Conservation (phyloP, 1,284 basidiomycete genomes). For the Porodaedalea pini region DNA sequence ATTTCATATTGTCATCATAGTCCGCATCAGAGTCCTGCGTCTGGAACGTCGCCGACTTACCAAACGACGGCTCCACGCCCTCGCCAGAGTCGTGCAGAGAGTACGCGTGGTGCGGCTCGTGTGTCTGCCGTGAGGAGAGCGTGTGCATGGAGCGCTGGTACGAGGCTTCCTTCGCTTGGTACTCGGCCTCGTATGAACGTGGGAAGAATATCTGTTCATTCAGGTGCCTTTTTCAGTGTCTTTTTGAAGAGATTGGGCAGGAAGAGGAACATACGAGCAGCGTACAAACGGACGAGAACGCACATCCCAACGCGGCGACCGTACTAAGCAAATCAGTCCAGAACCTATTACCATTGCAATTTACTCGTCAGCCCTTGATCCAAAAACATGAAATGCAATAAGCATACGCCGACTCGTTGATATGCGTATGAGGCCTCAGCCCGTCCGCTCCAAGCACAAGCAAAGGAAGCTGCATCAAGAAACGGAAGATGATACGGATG, state of each 20-base stretch:
- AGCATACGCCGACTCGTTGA: constrained; percentile 58
- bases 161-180: constrained; percentile 43
- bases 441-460: constrained; percentile 67
- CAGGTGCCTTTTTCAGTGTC: neutral
- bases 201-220: constrained; percentile 83
- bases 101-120: neutral
- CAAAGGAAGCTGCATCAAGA: constrained; percentile 60
- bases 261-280: constrained; percentile 51
- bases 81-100: neutral
- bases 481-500: constrained; percentile 66
- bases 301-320: constrained; percentile 53
- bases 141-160: constrained; percentile 1
- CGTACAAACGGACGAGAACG: constrained; percentile 68
- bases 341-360: constrained; percentile 17
- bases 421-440: constrained; percentile 49
- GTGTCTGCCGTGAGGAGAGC: neutral
- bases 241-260: neutral
- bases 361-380: constrained; percentile 38
- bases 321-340: constrained; percentile 58
- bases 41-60: neutral
- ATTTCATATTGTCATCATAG: neutral
- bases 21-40: neutral
- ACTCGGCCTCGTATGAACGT: constrained; percentile 62
- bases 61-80: neutral
- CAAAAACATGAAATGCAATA: neutral